Percentiles rank a stretch among this genome's conserved stretches.
These are phyloP conservation scores for Groenewaldozyma auringiensis DNA, from an alignment of 1,139 yeast species.

Conservation along the genomic window DNA sequence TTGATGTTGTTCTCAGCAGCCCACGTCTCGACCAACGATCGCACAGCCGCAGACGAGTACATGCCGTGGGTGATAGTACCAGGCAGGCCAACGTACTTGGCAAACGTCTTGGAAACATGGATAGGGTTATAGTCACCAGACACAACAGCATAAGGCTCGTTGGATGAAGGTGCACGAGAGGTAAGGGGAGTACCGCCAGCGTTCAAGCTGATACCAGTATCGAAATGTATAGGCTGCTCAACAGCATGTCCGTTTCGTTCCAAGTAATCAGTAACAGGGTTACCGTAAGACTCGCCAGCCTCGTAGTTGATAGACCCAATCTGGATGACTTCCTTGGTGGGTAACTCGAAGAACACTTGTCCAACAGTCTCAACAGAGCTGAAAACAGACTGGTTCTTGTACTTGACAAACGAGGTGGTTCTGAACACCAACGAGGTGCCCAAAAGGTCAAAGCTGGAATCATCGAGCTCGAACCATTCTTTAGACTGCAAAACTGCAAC, in stretches of 20 bases:
- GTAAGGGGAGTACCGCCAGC: constrained; percentile 63
- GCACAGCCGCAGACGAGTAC: constrained; percentile 94
- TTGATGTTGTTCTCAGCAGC: constrained; percentile 96
- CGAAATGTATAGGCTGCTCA: constrained; percentile 89
- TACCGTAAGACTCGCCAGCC: constrained; percentile 91
- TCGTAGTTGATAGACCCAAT: constrained; percentile 83
- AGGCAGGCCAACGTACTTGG: constrained; percentile 85
- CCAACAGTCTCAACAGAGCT: constrained; percentile 81
- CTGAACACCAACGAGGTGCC: constrained; percentile 83
- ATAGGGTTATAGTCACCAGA: constrained; percentile 99
- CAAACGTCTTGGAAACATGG: constrained; percentile 92
- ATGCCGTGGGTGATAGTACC: constrained; percentile 99
- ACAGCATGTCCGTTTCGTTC: constrained; percentile 86
- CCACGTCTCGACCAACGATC: constrained; percentile 95
- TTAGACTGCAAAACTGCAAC: constrained; percentile 89
- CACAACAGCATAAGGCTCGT: constrained; percentile 93
- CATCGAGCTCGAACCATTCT: constrained; percentile 92
- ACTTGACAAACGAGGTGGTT: constrained; percentile 75
- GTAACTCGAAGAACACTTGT: constrained; percentile 77
- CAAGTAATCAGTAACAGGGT: constrained; percentile 93
- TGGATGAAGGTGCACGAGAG: constrained; percentile 74
- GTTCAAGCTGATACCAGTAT: constrained; percentile 81
- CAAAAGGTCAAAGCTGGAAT: constrained; percentile 60
- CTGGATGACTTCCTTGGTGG: constrained; percentile 85
- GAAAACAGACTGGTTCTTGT: constrained; percentile 67